Evolutionary conservation across 352 stramenopile species (phyloP), one percentile per base, ranked within the genome.

Genomic region (Phytophthora megakarya): DNA sequence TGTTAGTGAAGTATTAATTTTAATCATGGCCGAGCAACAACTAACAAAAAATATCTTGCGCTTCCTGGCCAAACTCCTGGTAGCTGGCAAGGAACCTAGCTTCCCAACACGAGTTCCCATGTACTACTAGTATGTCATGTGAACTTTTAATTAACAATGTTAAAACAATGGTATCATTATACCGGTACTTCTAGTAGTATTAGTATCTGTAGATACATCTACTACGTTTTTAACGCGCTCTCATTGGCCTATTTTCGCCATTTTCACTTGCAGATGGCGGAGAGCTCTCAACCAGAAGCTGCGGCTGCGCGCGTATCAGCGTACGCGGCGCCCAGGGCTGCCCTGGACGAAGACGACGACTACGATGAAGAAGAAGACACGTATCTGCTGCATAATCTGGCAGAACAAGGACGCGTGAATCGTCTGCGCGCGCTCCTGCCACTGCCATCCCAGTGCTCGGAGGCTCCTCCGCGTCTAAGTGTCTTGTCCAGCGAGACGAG

Each of bases 361-460:
- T 78, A 80, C 19, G 70, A 76, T 12, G 81, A 86, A 5, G 64
- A 75, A 4, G 54, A 73, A 32, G 72, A 75, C 23, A 19, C 74
- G 25, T 93, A 78, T 52, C 45, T 75, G 15, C 45, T 93, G 30
- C 84, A 93, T 61, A 80, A 93, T 48, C 47, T 86, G 7, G 73
- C 74, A 15, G 77, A 93, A 51, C 63, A 83, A 51, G 84, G 84
- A 10, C 61, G 58, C 8, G 43, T 86, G 18, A 70, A 81, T n/a
- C 62, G 70, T 11, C 68, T 93, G 23, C 67, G 67, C 3, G 35
- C 62, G n/a, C 67, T 90, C 19, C 65, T 93, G 50, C 81, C 79
- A 39, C 61, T 68, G 19, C 23, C 56, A 16, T 58, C 32, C 30
- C 23, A 48, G 9, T 13, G n/a, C 3, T 22, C 32, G 5, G 44